Percentiles rank a stretch among this genome's conserved stretches.
These are phyloP conservation scores for Kwoniella mangroviensis DNA, from an alignment of 768 basidiomycete species.

Conservation along the genomic window DNA sequence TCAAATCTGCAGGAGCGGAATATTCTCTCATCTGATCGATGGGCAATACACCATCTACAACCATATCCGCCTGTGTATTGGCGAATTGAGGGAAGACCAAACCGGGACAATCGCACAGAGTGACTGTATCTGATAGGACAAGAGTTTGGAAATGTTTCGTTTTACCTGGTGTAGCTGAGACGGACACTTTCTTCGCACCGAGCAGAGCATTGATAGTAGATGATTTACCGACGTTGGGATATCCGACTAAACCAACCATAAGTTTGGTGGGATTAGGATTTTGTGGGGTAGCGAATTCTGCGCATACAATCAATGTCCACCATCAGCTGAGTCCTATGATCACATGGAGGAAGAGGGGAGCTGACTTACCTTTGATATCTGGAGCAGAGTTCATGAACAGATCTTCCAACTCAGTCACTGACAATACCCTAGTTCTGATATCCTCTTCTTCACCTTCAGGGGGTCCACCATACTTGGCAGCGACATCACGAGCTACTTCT, in stretches of 20 bases:
- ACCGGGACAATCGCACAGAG: slow-evolving; percentile 97
- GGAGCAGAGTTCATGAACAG: slow-evolving; percentile 64
- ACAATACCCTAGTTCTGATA: slow-evolving; percentile 72
- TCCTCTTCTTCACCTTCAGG: slow-evolving; percentile 37
- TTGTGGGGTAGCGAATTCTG: slow-evolving; percentile 52
- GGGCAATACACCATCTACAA: slow-evolving; percentile 94
- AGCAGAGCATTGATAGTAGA: slow-evolving; percentile 97
- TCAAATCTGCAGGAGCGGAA: slow-evolving; percentile 78
- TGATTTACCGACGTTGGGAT: slow-evolving; percentile 98
- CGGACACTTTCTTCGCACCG: slow-evolving; percentile 97
- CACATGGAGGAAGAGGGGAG: slow-evolving; percentile 9
- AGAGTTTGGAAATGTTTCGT: slow-evolving; percentile 99
- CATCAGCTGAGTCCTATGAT: background rate
- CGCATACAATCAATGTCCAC: background rate
- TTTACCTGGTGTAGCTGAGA: slow-evolving; percentile 96
- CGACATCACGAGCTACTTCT: slow-evolving; percentile 51
- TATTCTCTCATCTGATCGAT: slow-evolving; percentile 97
- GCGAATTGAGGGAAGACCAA: slow-evolving; percentile 98
- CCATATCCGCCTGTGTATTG: slow-evolving; percentile 90
- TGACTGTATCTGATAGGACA: slow-evolving; percentile 80
- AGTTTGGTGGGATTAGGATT: slow-evolving; percentile 48
- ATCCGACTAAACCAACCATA: slow-evolving; percentile 75
- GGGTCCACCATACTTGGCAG: slow-evolving; percentile 46
- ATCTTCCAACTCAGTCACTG: slow-evolving; percentile 84
- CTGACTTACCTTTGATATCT: slow-evolving; percentile 40